phyloP scores from a whole-genome alignment of 176 grass and related monocot species.

The Rhynchospora tenuis region DNA sequence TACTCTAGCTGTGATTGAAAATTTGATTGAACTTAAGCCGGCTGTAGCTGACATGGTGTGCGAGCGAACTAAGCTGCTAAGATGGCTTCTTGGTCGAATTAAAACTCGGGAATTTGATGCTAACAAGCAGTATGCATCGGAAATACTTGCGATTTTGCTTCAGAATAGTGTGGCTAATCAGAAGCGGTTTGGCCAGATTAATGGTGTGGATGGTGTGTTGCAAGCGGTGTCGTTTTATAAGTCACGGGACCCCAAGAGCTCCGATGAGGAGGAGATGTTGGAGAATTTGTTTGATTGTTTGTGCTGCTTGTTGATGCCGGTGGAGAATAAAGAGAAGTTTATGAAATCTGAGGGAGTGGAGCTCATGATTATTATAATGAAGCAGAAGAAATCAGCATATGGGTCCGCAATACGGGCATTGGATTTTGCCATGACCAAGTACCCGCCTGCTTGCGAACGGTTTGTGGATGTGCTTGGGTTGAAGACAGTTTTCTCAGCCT shows the following conservation, averaged over 20 bases:
- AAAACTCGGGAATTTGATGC: constrained; percentile 83
- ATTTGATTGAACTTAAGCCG: constrained; percentile 75
- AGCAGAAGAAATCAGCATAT: constrained; percentile 91
- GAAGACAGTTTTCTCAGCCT: constrained; percentile 83
- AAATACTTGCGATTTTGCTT: constrained; percentile 85
- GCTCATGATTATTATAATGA: constrained; percentile 99
- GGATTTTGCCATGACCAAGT: constrained; percentile 95
- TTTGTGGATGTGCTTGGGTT: constrained; percentile 89
- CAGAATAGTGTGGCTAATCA: constrained; percentile 82
- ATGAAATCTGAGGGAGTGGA: constrained; percentile 92
- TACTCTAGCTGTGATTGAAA: constrained; percentile 74
- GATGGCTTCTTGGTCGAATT: constrained; percentile 73
- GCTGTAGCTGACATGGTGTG: constrained; percentile 72
- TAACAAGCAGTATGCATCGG: constrained; percentile 95
- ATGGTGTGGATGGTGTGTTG: constrained; percentile 73
- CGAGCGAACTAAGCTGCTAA: constrained; percentile 72
- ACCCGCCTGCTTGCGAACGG: constrained; percentile 76
- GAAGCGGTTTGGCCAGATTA: constrained; percentile 81
- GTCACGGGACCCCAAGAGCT: constrained; percentile 77
- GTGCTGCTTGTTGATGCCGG: constrained; percentile 80
- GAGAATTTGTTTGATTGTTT: constrained; percentile 93
- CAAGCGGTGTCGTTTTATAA: constrained; percentile 95
- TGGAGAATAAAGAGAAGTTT: constrained; percentile 95
- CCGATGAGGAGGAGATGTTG: constrained; percentile 94
- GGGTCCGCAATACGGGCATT: constrained; percentile 66